Conservation (phyloP, 768 basidiomycete genomes). For the Termitomyces sp. region DNA sequence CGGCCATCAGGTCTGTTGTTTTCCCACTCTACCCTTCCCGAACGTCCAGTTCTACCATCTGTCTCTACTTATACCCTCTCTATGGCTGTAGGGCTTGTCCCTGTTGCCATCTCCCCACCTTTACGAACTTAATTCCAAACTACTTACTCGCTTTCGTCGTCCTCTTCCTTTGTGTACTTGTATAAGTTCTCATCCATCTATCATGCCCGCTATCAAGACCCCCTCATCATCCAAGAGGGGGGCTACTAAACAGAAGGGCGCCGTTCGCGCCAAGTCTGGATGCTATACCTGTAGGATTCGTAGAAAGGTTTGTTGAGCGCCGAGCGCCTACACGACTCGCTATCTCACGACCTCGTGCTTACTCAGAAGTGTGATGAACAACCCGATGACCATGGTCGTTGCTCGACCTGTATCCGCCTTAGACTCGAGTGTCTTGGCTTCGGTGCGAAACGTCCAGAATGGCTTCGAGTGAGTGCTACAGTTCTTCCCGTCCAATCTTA, state of each 20-base stretch:
- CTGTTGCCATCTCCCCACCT: conserved; percentile 14
- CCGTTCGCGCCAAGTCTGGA: conserved; percentile 81
- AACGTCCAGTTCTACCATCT: conserved; percentile 18
- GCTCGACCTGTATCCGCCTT: conserved; percentile 75
- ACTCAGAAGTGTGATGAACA: conserved; percentile 82
- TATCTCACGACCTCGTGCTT: conserved; percentile 16
- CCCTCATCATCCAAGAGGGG: conserved; percentile 41
- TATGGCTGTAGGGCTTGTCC: conserved; percentile 21
- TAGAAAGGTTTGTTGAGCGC: conserved; percentile 57
- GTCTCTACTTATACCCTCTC: conserved; percentile 29
- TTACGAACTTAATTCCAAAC: conserved; percentile 10
- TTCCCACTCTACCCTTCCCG: conserved; percentile 13
- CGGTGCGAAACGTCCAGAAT: conserved; percentile 81
- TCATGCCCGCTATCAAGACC: conserved; percentile 39
- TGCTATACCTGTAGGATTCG: conserved; percentile 88
- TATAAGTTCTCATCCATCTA: conserved; percentile 10
- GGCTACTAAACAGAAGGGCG: conserved; percentile 74
- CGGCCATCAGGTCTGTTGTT: conserved; percentile 6
- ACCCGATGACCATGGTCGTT: conserved; percentile 55
- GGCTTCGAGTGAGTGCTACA: conserved; percentile 69
- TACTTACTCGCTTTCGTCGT: background rate
- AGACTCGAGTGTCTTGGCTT: conserved; percentile 84
- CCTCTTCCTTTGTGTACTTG: conserved; percentile 1
- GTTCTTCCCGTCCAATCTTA: background rate
- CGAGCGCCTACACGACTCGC: conserved; percentile 8